phyloP scores from a whole-genome alignment of 257 asterid species.

The Eustoma russellianum region DNA sequence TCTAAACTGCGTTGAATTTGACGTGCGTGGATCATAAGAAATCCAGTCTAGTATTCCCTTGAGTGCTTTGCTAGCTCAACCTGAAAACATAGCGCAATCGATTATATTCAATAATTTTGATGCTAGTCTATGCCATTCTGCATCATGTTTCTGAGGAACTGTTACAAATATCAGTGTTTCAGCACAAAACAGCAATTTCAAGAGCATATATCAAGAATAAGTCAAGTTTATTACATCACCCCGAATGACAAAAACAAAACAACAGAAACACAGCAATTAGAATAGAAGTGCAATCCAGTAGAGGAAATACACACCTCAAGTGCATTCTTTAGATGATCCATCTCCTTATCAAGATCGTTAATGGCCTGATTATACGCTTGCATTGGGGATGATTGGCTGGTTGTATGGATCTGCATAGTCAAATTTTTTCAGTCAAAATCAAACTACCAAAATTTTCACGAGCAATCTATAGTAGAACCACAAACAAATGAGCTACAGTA shows the following conservation, averaged over 20 bases:
- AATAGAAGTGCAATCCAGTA: too few species aligned
- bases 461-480: neutral
- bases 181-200: too few species aligned
- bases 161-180: too few species aligned
- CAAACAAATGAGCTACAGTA: too few species aligned
- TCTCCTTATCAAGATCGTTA: conserved; percentile 90
- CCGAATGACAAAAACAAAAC: too few species aligned
- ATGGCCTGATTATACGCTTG: conserved; percentile 98
- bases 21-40: too few species aligned
- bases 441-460: neutral
- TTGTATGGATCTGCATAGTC: conserved; percentile 67
- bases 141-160: too few species aligned
- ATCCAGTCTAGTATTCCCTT: neutral
- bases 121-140: neutral
- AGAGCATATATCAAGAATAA: too few species aligned
- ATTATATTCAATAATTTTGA: neutral
- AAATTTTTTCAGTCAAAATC: conserved; percentile 5
- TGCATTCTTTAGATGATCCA: conserved; percentile 75
- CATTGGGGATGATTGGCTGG: conserved; percentile 97
- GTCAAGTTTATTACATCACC: too few species aligned
- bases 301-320: conserved; percentile 39
- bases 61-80: conserved; percentile 3
- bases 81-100: neutral
- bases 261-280: too few species aligned
- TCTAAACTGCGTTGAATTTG: too few species aligned